phyloP scores from a whole-genome alignment of 2,329 filamentous ascomycete species.

The Endothia cerciana region DNA sequence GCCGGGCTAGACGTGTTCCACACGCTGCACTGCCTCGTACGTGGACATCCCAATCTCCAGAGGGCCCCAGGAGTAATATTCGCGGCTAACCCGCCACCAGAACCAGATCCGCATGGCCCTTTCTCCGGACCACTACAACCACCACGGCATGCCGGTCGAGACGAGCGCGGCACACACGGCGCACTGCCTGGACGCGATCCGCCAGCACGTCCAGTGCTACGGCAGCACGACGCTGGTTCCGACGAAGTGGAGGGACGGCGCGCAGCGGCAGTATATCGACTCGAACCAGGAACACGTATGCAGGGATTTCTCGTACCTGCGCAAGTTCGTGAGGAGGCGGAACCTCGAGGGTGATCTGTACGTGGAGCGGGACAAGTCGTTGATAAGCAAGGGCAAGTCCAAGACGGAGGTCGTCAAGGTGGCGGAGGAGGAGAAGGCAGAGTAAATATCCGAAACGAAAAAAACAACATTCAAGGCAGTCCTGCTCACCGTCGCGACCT shows the following conservation, averaged over 20 bases:
- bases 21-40: slow-evolving; percentile 32
- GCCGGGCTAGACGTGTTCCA: slow-evolving; percentile 32
- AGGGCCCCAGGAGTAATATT: neutral
- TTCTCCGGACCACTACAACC: slow-evolving; percentile 29
- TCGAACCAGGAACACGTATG: slow-evolving; percentile 34
- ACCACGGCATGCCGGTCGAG: slow-evolving; percentile 13
- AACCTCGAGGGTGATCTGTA: slow-evolving; percentile 22
- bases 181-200: slow-evolving; percentile 33
- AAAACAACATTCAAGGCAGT: too few species aligned
- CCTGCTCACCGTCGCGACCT: too few species aligned
- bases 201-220: slow-evolving; percentile 33
- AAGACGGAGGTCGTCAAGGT: neutral
- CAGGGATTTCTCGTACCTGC: slow-evolving; percentile 29
- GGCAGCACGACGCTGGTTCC: slow-evolving; percentile 32
- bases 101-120: slow-evolving; percentile 31
- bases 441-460: neutral
- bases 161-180: slow-evolving; percentile 27
- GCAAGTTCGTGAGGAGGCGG: slow-evolving; percentile 19
- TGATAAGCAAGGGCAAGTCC: slow-evolving; percentile 1
- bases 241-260: slow-evolving; percentile 29
- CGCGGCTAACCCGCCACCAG: slow-evolving; percentile 12
- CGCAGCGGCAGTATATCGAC: slow-evolving; percentile 32
- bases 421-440: neutral
- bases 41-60: neutral
- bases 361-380: slow-evolving; percentile 18